phyloP scores from a whole-genome alignment of 1,139 yeast genomes.

The Geotrichum cucujoidarum region DNA sequence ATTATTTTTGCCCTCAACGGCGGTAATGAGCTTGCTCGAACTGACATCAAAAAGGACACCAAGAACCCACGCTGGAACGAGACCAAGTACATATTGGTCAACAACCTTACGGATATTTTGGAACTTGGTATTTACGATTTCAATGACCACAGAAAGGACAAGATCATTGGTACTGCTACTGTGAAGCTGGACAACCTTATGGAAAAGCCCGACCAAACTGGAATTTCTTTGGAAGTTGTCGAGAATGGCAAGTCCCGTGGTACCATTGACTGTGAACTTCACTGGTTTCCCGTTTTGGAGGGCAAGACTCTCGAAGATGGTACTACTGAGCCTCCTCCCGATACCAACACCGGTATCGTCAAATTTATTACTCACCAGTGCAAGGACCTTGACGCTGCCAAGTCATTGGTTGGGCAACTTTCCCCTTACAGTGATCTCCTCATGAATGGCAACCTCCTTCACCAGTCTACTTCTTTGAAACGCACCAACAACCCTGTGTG shows the following conservation, averaged over 20 bases:
- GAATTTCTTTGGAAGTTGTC: constrained; percentile 53
- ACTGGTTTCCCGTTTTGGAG: constrained; percentile 75
- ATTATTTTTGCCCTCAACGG: constrained; percentile 49
- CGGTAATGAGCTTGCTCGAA: constrained; percentile 55
- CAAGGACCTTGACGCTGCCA: constrained; percentile 58
- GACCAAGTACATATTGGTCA: constrained; percentile 64
- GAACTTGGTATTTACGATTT: constrained; percentile 64
- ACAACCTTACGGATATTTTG: constrained; percentile 75
- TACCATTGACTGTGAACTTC: constrained; percentile 60
- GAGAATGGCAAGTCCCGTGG: constrained; percentile 82
- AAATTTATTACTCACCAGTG: constrained; percentile 68
- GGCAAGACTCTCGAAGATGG: constrained; percentile 79
- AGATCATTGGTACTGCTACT: constrained; percentile 70
- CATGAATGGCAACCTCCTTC: constrained; percentile 55
- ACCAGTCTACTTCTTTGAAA: constrained; percentile 55
- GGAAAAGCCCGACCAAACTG: constrained; percentile 49
- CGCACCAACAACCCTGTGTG: constrained; percentile 65
- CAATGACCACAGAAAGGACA: constrained; percentile 76
- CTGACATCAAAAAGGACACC: constrained; percentile 63
- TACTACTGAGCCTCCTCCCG: constrained; percentile 80
- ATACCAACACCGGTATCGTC: constrained; percentile 86
- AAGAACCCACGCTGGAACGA: constrained; percentile 79
- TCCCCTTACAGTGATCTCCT: constrained; percentile 66
- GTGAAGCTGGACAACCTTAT: constrained; percentile 64
- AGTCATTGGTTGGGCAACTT: constrained; percentile 62